Evolutionary conservation across 1,284 basidiomycete species (phyloP).

Genomic region (Golubevia sp.): DNA sequence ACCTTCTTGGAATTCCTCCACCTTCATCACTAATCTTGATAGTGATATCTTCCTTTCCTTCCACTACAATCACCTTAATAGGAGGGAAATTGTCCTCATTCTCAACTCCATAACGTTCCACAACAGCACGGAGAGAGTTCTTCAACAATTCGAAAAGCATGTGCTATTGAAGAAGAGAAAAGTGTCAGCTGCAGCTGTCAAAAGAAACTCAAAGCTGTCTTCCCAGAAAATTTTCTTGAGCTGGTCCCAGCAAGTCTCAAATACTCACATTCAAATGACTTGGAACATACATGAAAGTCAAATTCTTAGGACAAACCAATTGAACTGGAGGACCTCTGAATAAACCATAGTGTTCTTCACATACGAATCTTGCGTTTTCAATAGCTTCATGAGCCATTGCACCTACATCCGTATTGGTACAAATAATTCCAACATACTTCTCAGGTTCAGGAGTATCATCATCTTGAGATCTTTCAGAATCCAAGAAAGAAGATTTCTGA

Average conservation of each 20-base stretch:
- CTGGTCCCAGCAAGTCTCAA: not conserved
- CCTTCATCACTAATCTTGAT: slow-evolving; percentile 98
- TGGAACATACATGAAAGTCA: slow-evolving; percentile 93
- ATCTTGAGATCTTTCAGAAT: not conserved
- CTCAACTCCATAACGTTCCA: slow-evolving; percentile 86
- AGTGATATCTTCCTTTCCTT: slow-evolving; percentile 82
- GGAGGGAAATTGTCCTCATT: slow-evolving; percentile 82
- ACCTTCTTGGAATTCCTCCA: slow-evolving; percentile 84
- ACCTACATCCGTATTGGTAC: slow-evolving; percentile 74
- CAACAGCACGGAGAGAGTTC: slow-evolving; percentile 94
- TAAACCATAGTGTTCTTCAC: slow-evolving; percentile 87
- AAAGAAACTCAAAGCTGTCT: not conserved
- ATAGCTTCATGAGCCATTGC: slow-evolving; percentile 80
- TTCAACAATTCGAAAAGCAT: slow-evolving; percentile 98
- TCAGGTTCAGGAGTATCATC: slow-evolving; percentile 34
- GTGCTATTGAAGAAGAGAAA: slow-evolving; percentile 65
- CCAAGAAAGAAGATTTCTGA: not conserved
- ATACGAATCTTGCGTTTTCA: slow-evolving; percentile 96
- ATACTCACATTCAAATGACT: slow-evolving; percentile 70
- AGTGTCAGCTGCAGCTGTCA: slow-evolving; percentile 6
- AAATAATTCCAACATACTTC: slow-evolving; percentile 97
- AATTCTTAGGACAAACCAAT: slow-evolving; percentile 85
- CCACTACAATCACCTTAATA: slow-evolving; percentile 95
- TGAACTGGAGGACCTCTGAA: slow-evolving; percentile 96
- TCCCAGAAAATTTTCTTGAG: not conserved